These are phyloP conservation scores for Nicotiana rustica DNA, from an alignment of 305 asterid genomes.

Conservation along the genomic window DNA sequence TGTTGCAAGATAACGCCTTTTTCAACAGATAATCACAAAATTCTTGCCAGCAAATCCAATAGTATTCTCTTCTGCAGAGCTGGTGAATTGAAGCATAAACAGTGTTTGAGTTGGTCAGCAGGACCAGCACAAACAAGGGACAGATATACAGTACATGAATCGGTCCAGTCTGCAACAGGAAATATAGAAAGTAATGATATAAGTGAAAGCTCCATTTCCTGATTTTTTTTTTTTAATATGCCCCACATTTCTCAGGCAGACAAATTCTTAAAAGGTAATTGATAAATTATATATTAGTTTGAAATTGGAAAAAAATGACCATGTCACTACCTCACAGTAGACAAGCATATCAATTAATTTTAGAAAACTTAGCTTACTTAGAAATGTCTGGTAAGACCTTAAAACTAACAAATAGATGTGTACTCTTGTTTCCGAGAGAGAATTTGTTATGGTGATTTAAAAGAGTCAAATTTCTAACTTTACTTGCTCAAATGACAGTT, in stretches of 20 bases:
- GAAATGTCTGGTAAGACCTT: slow-evolving; percentile 11
- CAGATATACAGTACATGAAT: background rate
- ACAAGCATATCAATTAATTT: slow-evolving; percentile 13
- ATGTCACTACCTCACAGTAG: background rate
- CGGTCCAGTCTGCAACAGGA: background rate
- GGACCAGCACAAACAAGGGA: slow-evolving; percentile 26
- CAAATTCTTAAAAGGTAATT: slow-evolving; percentile 14
- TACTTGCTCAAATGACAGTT: slow-evolving; percentile 20
- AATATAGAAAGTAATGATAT: slow-evolving; percentile 4
- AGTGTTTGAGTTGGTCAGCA: background rate
- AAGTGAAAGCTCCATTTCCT: slow-evolving; percentile 27
- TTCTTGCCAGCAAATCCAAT: slow-evolving; percentile 22
- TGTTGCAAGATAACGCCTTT: slow-evolving; percentile 56
- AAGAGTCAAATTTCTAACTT: background rate
- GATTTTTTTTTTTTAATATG: slow-evolving; percentile 2
- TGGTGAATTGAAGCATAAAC: slow-evolving; percentile 24
- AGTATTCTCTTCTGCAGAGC: background rate
- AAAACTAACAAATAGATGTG: slow-evolving; percentile 15
- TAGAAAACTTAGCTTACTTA: background rate
- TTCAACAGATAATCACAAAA: slow-evolving; percentile 51
- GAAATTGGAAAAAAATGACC: slow-evolving; percentile 8
- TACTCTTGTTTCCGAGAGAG: slow-evolving; percentile 16
- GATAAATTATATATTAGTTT: slow-evolving; percentile 5
- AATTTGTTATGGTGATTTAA: background rate
- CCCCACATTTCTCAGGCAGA: slow-evolving; percentile 2